phyloP scores from a whole-genome alignment of 1,139 yeast genomes.

The Saccharomyces hybrid region DNA sequence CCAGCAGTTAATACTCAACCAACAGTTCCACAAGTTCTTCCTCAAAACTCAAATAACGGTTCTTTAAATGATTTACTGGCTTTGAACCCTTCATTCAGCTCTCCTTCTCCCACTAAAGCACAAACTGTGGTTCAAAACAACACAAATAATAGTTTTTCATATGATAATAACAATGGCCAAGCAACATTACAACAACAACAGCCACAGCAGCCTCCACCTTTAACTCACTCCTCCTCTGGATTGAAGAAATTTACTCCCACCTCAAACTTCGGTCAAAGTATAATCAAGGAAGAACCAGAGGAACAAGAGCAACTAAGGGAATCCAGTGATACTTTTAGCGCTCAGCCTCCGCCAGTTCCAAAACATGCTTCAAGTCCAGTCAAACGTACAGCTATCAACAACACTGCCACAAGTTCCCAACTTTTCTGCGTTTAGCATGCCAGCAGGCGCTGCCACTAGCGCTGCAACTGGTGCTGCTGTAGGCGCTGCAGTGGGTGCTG shows the following conservation, averaged over 20 bases:
- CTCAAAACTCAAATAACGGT: conserved; percentile 37
- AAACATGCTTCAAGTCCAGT: conserved; percentile 23
- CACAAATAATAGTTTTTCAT: conserved; percentile 15
- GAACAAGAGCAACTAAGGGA: conserved; percentile 15
- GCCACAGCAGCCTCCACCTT: conserved; percentile 22
- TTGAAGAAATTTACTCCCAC: conserved; percentile 39
- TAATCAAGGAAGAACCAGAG: conserved; percentile 37
- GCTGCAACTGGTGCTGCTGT: conserved; percentile 12
- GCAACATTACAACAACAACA: conserved; percentile 19
- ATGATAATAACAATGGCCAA: background rate
- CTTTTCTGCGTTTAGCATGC: conserved; percentile 19
- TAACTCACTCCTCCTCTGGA: conserved; percentile 5
- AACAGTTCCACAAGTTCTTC: conserved; percentile 15
- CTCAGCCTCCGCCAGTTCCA: conserved; percentile 8
- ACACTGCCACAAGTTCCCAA: conserved; percentile 28
- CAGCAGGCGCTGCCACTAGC: conserved; percentile 12
- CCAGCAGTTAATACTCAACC: conserved; percentile 16
- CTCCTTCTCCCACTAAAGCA: conserved; percentile 31
- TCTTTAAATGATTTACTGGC: conserved; percentile 63
- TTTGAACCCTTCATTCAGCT: conserved; percentile 41
- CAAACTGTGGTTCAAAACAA: conserved; percentile 18
- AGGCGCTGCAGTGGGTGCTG: conserved; percentile 11
- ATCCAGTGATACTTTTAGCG: background rate
- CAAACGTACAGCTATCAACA: conserved; percentile 20
- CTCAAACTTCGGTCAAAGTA: conserved; percentile 51